Percentiles rank a stretch among this genome's conserved stretches.
phyloP scores from a whole-genome alignment of 495 filamentous ascomycete species.

The Xylaria telfairii region DNA sequence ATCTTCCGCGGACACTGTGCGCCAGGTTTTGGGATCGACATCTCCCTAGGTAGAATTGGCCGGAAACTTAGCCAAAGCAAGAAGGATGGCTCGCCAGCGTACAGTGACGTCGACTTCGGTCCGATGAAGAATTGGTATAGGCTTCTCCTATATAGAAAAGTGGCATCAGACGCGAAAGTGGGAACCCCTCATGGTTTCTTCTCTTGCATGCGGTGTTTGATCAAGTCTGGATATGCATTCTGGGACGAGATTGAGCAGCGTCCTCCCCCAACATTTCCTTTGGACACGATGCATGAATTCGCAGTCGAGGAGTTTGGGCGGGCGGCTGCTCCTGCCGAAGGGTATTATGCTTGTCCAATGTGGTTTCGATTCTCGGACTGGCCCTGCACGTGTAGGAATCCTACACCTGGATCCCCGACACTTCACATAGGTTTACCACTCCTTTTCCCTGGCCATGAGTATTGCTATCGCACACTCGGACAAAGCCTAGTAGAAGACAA shows the following conservation, averaged over 20 bases:
- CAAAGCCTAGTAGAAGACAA: not conserved
- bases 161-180: not conserved
- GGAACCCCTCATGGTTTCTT: not conserved
- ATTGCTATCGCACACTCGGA: not conserved
- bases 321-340: no score
- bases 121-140: slow-evolving; percentile 9
- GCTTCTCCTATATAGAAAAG: not conserved
- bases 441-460: not conserved
- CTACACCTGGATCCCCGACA: no score
- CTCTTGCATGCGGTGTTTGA: not conserved
- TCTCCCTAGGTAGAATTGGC: not conserved
- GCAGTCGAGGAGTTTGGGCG: no score
- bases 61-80: not conserved
- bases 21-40: not conserved
- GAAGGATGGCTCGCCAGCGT: not conserved
- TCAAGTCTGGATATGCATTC: not conserved
- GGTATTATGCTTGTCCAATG: no score
- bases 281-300: not conserved
- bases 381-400: no score
- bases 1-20: not conserved
- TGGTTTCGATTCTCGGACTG: no score
- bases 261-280: not conserved
- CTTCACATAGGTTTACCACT: no score
- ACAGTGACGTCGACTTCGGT: not conserved
- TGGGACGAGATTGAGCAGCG: not conserved